Evolutionary conservation across 192 early-diverging fungal genomes (phyloP), one percentile per base, ranked within the genome.

Genomic region (Backusella tuberculispora): DNA sequence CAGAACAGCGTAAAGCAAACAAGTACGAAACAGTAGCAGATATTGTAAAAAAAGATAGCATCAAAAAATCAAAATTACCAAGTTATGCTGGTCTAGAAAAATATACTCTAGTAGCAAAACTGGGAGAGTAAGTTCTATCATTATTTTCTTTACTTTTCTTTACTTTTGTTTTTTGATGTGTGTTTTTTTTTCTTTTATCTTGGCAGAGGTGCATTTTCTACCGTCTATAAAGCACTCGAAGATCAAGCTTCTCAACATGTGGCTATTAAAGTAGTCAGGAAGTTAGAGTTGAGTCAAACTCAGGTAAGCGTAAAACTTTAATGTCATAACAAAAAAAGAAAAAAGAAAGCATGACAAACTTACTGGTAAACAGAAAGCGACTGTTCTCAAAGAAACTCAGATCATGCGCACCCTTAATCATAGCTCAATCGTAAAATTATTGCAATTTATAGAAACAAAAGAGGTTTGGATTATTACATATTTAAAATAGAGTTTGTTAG

Each of bases 211-310:
- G 94, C 94, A 13, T 95, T 95, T 83, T 92, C 90, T 74, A 89
- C 88, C 73, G 94, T 95, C 4, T 95, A 93, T 84, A 88, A 90
- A 73, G 94, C 92, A 8, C 60, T 85, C n/a, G 87, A 90, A 70
- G 79, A 77, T 14, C 75, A 82, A 71, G 85, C 88, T 10, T 77
- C 90, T 37, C 71, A 87, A 26, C 80, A 90, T 67, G 94, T 96
- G 24, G 95, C 94, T 6, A 87, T 96, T 71, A 96, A 96, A 85
- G 88, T 93, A 13, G 92, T 94, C 10, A 84, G 91, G 75, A 96
- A 93, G 83, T 74, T 80, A 6, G 90, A 93, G n/a, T 79, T 96
- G 71, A 93, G 88, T 71, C 71, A 90, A 38, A 80, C 87, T 50
- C 93, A 94, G 88, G 89, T 91, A 80, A 72, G 24, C 48, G 19